Evolutionary conservation across 257 asterid species (phyloP), one percentile per base, ranked within the genome.

Genomic region (Ocimum tenuiflorum): DNA sequence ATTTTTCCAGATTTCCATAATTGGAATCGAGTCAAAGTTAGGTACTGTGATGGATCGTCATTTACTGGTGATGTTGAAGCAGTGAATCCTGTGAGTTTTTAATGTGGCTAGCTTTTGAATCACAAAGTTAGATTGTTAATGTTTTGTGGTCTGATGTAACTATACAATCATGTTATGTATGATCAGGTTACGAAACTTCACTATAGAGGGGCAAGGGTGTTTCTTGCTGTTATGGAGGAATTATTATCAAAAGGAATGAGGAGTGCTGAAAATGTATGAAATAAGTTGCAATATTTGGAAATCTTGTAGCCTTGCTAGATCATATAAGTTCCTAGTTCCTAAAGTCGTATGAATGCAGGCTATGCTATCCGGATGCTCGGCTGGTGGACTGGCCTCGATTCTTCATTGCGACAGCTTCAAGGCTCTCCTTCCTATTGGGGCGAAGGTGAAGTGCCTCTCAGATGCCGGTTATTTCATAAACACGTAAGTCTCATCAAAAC

Each of bases 391-490:
- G 61, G 69, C 95, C 31, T 54, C 94, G 6, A 84, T 91, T 68
- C 83, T 86, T 72, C 86, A 91, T 60, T 91, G 97, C 55, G 97
- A 91, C 60, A 81, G 71, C 60, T 91, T 88, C 73, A 79, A 67
- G 55, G 69, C 78, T 20, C 88, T 84, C 13, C 73, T 91, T 23
- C 94, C 96, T 6, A 31, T 52, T 29, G 73, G 83, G 23, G 62
- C 95, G 23, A 88, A 73, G 76, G 95, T 86, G 27, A 91, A 88
- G 77, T 91, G 97, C 75, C 76, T 91, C 39, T 74, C 96, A 0
- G 97, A 91, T 75, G 97, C 89, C 18, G 96, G 97, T 62, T 91
- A 70, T 68, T 91, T 91, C 73, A 82, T 91, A 52, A 75, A 88
- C 12, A 77, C 71, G 97, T 91, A 81, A 73, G 91, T 31, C n/a